A percentile compares a stretch with the other conserved stretches of the same genome.
phyloP scores from a whole-genome alignment of 768 basidiomycete genomes.

The Dioszegia aurantiaca region DNA sequence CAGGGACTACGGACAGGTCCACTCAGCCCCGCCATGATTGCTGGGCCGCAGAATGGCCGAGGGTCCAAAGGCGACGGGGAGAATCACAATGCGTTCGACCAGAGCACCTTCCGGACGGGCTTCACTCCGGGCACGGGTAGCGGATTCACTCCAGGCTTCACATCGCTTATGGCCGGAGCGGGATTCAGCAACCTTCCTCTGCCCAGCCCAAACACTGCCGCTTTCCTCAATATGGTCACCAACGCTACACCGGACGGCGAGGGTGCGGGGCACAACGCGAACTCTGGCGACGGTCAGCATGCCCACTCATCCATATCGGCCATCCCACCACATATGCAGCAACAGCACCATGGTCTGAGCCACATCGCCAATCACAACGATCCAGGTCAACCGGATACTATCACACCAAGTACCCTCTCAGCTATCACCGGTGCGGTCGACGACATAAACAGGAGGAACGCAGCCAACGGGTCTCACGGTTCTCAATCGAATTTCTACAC shows the following conservation, averaged over 20 bases:
- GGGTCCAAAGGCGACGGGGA: neutral
- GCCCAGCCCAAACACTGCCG: constrained; percentile 81
- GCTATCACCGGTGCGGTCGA: constrained; percentile 77
- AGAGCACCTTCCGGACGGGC: constrained; percentile 68
- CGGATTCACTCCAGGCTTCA: constrained; percentile 67
- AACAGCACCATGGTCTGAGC: constrained; percentile 27
- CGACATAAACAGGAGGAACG: constrained; percentile 53
- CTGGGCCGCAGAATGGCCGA: constrained; percentile 63
- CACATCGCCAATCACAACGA: constrained; percentile 29
- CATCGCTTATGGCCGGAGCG: constrained; percentile 55
- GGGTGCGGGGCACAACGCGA: constrained; percentile 16
- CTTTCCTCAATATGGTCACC: constrained; percentile 88
- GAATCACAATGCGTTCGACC: constrained; percentile 60
- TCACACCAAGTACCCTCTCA: constrained; percentile 71
- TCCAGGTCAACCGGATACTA: constrained; percentile 44
- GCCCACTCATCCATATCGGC: constrained; percentile 29
- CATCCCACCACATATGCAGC: constrained; percentile 41
- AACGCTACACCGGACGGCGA: constrained; percentile 55
- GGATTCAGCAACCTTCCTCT: constrained; percentile 62
- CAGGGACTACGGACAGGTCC: constrained; percentile 89
- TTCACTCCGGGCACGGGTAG: constrained; percentile 68
- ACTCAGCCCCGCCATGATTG: constrained; percentile 92
- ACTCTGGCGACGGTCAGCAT: neutral
- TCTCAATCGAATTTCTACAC: too few relatives aligned
- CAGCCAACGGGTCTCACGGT: too few relatives aligned